Base-by-base conservation (phyloP, 1,284 basidiomycete genomes). In the Laetiporus sulphureus region DNA sequence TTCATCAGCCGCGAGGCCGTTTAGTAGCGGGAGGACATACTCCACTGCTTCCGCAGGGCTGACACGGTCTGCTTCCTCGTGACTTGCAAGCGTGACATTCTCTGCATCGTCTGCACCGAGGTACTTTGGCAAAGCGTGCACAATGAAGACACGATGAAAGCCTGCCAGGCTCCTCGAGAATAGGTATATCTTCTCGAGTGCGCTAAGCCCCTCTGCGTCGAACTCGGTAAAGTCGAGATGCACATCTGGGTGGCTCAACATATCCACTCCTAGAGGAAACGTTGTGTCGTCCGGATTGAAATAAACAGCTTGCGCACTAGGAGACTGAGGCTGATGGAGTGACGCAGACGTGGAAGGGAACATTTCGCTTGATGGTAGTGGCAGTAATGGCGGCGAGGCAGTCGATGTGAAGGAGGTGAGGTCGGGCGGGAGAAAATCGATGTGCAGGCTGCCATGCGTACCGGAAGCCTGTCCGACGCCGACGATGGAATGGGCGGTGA, bases 161-260 rank as follows among this genome's bases (percentile, higher is more conserved):
- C 80, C 68, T 42, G 86, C 82, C 50, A 84, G 83, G 62, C 91
- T 94, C 54, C 87, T 79, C 47, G 89, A 88, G 56, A 92, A 92
- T 21, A 98, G 74, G 66, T 96, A 98, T 52, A 97, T 96, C 56
- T 89, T 86, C 67, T 99, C 94, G 23, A 96, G 77, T 15, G 86
- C 76, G 58, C 69, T 89, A 41, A 95, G 75, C 42, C 80, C 77
- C 55, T 93, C 87, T 46, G 83, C 78, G 43, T 85, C 81, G 52
- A 85, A 63, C 43, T 61, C 58, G n/a, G 59, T 50, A 36, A 61
- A 56, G 38, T 59, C 59, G 39, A 61, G 42, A 32, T 54, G 52
- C 33, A 55, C 33, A 32, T 54, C 59, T 4, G 47, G 20, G 33
- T 47, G 32, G n/a, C 46, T 32, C 6, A 44, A 40, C 27, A 45